These are phyloP conservation scores for Trichoderma semiorbis DNA, from an alignment of 2,329 filamentous ascomycete genomes.

Conservation along the genomic window DNA sequence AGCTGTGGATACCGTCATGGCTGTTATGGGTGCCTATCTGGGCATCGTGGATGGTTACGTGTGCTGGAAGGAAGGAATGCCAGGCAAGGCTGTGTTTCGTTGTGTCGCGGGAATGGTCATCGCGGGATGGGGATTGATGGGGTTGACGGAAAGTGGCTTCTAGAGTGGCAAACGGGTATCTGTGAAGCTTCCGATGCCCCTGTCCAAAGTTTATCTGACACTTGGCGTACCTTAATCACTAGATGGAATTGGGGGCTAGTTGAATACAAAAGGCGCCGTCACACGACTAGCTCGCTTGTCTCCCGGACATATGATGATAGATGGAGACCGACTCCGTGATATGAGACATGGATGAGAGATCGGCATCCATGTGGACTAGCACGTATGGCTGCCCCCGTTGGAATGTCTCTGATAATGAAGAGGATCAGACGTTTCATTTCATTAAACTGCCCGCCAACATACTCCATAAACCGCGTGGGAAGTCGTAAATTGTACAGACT, in stretches of 20 bases:
- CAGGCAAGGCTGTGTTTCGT: conserved; percentile 17
- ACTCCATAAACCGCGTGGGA: not conserved
- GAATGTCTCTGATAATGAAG: not conserved
- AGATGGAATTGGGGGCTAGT: not conserved
- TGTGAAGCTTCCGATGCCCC: not conserved
- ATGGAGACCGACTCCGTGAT: not conserved
- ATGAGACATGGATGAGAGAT: not conserved
- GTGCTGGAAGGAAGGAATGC: conserved; percentile 19
- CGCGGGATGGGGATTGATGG: conserved; percentile 13
- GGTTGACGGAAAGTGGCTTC: conserved; percentile 11
- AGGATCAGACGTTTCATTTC: not conserved
- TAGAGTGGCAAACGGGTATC: conserved; percentile 23
- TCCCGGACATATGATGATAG: not conserved
- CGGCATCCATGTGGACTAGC: not conserved
- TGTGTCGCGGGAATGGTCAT: conserved; percentile 14
- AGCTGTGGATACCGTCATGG: conserved; percentile 15
- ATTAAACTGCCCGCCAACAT: not conserved
- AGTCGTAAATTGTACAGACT: not conserved
- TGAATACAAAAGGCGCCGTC: not conserved
- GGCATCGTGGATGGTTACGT: conserved; percentile 18
- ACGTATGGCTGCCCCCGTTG: not conserved
- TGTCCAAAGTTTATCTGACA: not conserved
- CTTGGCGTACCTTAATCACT: not conserved
- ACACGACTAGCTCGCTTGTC: not conserved
- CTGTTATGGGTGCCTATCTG: conserved; percentile 17